A percentile compares a stretch with the other conserved stretches of the same genome.
phyloP scores from a whole-genome alignment of 306 rosid genomes.

The Lathyrus sativus region DNA sequence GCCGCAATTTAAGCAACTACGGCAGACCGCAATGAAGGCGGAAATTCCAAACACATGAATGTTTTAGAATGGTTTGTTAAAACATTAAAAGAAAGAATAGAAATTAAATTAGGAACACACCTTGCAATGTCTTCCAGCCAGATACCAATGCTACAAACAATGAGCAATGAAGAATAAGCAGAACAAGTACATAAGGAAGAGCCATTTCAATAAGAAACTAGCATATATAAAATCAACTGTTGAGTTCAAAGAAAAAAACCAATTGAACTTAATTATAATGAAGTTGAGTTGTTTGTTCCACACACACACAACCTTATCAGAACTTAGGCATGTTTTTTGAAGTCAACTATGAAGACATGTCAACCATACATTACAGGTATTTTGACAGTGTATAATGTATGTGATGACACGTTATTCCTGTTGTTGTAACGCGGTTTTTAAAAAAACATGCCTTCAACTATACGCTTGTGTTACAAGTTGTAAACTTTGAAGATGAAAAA shows the following conservation, averaged over 20 bases:
- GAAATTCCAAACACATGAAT: too few relatives aligned
- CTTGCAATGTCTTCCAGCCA: slow-evolving; percentile 64
- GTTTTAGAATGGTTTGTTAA: too few relatives aligned
- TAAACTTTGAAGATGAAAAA: background rate
- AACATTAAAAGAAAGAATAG: slow-evolving; percentile 2
- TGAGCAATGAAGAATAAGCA: slow-evolving; percentile 48
- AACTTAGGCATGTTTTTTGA: background rate
- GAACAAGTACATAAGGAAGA: slow-evolving; percentile 40
- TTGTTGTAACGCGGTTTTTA: slow-evolving; percentile 27
- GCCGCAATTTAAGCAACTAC: too few relatives aligned
- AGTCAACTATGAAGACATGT: slow-evolving; percentile 28
- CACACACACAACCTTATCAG: slow-evolving; percentile 8
- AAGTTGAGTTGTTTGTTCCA: slow-evolving; percentile 19
- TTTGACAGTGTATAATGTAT: background rate
- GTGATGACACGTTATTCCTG: slow-evolving; percentile 9
- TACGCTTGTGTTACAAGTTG: background rate
- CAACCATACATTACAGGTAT: slow-evolving; percentile 31
- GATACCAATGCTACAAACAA: slow-evolving; percentile 50
- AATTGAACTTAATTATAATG: slow-evolving; percentile 3
- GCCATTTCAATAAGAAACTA: slow-evolving; percentile 36
- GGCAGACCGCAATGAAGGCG: too few relatives aligned
- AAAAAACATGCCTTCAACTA: slow-evolving; percentile 21
- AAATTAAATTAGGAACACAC: slow-evolving; percentile 41
- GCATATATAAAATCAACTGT: slow-evolving; percentile 5
- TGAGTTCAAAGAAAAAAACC: slow-evolving; percentile 6